Base-by-base conservation (phyloP, 495 filamentous ascomycete genomes). In the Penicillium canariense region DNA sequence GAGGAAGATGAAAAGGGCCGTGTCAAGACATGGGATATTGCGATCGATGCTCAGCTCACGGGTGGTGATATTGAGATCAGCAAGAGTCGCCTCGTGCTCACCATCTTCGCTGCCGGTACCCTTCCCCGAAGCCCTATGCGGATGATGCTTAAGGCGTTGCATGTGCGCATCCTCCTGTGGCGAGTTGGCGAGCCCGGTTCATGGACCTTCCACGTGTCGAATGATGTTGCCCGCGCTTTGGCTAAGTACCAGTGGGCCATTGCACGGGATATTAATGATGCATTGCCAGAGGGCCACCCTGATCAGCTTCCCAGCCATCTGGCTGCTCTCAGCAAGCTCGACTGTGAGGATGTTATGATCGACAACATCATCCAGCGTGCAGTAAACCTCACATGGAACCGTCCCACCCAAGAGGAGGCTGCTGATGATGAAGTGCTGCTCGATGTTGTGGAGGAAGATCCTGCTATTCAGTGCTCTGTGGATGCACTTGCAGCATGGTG, bases 401-500 rank as follows among this genome's bases (percentile, higher is more conserved):
- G 81, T 49, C 83, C 82, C 6, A 93, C 86, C 1, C 83, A 83
- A 12, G 77, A 87, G 58, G 81, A 86, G 22, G 78, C 83, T 1
- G 72, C 77, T 15, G 76, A 80, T 9, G 70, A 80, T 27, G 84
- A 86, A 47, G 87, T 87, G 38, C 82, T 88, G 23, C 87, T 96
- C 73, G 88, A 96, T 65, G 78, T 84, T 12, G 90, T 96, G 10
- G 87, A 93, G 17, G 89, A 93, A 31, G 93, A 97, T 60, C 81
- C 83, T 35, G 86, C 91, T 5, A 91, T 97, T 46, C 84, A 88
- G 28, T 92, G 89, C 11, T 89, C 92, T 7, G 81, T 96, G 53
- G 93, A 97, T 67, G 91, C 89, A 23, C 79, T 96, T 17, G 89
- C 92, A 12, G 88, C 92, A 1, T 96, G 92, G 93, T 93, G 84